These are phyloP conservation scores for Asclepias syriaca DNA, from an alignment of 257 asterid genomes.

Conservation along the genomic window DNA sequence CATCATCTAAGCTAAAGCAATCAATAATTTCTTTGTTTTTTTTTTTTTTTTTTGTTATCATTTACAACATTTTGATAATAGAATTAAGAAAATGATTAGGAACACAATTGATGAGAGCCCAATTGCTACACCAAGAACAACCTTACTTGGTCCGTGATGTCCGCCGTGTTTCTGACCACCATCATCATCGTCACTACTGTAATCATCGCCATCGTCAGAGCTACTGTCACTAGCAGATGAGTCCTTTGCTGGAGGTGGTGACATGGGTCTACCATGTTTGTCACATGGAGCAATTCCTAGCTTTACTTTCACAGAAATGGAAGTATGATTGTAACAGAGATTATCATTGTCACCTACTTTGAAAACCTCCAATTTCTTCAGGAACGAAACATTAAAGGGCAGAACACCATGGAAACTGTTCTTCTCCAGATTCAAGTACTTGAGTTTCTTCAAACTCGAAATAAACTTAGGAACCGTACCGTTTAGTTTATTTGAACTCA, in stretches of 20 bases:
- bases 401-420: conserved; percentile 74
- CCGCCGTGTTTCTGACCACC: conserved; percentile 29
- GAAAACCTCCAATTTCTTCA: conserved; percentile 50
- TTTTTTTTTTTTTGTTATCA: conserved; percentile 16
- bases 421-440: conserved; percentile 64
- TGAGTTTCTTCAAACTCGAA: conserved; percentile 54
- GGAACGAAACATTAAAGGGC: conserved; percentile 75
- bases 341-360: conserved; percentile 66
- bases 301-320: conserved; percentile 56
- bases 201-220: conserved; percentile 22
- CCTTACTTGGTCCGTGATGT: conserved; percentile 75
- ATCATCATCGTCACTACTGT: conserved; percentile 23
- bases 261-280: conserved; percentile 70
- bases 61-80: conserved; percentile 73
- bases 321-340: conserved; percentile 71
- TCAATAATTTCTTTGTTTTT: not conserved
- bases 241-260: conserved; percentile 77
- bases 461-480: conserved; percentile 74
- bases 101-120: conserved; percentile 80
- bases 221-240: conserved; percentile 37
- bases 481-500: conserved; percentile 71
- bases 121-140: conserved; percentile 87
- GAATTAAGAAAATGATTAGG: conserved; percentile 76
- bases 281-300: conserved; percentile 91
- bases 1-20: conserved; percentile 22